Conservation (phyloP, 2,329 filamentous ascomycete species). For the Colletotrichum chlorophyti region DNA sequence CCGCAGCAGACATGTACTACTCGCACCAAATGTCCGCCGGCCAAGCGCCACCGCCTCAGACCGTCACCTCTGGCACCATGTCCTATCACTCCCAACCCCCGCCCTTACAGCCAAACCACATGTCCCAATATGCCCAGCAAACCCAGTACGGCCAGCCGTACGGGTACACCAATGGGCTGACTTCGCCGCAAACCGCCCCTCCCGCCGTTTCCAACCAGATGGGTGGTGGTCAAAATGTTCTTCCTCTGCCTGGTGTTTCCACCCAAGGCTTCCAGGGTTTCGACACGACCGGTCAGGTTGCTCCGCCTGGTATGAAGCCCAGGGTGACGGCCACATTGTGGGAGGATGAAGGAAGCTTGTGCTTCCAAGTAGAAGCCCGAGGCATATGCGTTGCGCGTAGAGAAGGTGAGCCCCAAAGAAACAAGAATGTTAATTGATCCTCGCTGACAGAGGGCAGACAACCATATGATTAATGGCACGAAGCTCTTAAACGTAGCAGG, state of each 20-base stretch:
- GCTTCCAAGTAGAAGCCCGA: constrained; percentile 96
- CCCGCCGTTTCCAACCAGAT: constrained; percentile 76
- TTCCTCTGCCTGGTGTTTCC: constrained; percentile 71
- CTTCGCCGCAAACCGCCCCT: constrained; percentile 76
- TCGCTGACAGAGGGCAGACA: constrained; percentile 64
- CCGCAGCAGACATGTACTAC: constrained; percentile 85
- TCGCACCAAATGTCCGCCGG: constrained; percentile 80
- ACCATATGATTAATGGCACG: constrained; percentile 99
- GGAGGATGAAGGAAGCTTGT: constrained; percentile 97
- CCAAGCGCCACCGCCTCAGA: constrained; percentile 76
- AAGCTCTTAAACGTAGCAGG: constrained; percentile 96
- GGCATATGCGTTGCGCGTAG: constrained; percentile 94
- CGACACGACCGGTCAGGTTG: constrained; percentile 90
- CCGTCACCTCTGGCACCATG: constrained; percentile 76
- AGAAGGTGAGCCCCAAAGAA: constrained; percentile 69
- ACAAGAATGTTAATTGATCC: not conserved
- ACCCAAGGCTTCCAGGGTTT: constrained; percentile 65
- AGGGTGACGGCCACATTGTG: constrained; percentile 94
- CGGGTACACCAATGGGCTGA: constrained; percentile 76
- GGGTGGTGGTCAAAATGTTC: constrained; percentile 65
- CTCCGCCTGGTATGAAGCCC: constrained; percentile 94
- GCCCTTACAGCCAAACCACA: constrained; percentile 73
- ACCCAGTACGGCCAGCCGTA: constrained; percentile 69
- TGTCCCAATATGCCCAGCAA: constrained; percentile 68
- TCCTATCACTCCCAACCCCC: constrained; percentile 81